phyloP scores from a whole-genome alignment of 495 filamentous ascomycete species.

The Neurospora africana region DNA sequence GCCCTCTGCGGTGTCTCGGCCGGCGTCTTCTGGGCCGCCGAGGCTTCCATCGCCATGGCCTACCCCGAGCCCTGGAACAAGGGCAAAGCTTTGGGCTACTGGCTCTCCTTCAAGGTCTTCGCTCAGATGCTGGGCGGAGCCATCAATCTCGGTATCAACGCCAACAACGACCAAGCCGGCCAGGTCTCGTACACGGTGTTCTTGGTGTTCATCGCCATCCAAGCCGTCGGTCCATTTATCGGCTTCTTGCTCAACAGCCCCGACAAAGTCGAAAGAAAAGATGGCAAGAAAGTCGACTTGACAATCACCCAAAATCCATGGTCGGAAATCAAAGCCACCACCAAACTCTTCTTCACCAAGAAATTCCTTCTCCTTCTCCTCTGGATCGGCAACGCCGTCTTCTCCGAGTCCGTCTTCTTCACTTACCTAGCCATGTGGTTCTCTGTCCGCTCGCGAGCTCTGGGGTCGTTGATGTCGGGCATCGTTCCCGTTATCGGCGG shows the following conservation, averaged over 20 bases:
- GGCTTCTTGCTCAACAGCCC: constrained; percentile 45
- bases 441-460: constrained; percentile 48
- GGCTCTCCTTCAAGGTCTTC: constrained; percentile 50
- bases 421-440: constrained; percentile 53
- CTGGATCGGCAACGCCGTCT: constrained; percentile 51
- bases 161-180: constrained; percentile 39
- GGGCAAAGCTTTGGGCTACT: constrained; percentile 49
- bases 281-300: constrained; percentile 43
- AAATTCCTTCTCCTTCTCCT: constrained; percentile 48
- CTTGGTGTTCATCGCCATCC: constrained; percentile 50
- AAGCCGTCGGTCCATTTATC: constrained; percentile 45
- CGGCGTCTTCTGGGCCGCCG: constrained; percentile 58
- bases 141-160: constrained; percentile 53
- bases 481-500: constrained; percentile 47
- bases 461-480: constrained; percentile 52
- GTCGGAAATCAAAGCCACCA: constrained; percentile 42
- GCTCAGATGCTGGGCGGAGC: constrained; percentile 57
- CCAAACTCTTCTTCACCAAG: constrained; percentile 38
- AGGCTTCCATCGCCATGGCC: constrained; percentile 52
- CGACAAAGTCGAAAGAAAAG: constrained; percentile 42
- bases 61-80: constrained; percentile 56
- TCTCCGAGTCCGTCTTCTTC: constrained; percentile 51
- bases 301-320: constrained; percentile 35
- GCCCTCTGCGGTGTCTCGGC: constrained; percentile 55
- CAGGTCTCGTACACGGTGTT: constrained; percentile 53